Conservation (phyloP, 2,329 filamentous ascomycete genomes). For the Emergomyces orientalis region DNA sequence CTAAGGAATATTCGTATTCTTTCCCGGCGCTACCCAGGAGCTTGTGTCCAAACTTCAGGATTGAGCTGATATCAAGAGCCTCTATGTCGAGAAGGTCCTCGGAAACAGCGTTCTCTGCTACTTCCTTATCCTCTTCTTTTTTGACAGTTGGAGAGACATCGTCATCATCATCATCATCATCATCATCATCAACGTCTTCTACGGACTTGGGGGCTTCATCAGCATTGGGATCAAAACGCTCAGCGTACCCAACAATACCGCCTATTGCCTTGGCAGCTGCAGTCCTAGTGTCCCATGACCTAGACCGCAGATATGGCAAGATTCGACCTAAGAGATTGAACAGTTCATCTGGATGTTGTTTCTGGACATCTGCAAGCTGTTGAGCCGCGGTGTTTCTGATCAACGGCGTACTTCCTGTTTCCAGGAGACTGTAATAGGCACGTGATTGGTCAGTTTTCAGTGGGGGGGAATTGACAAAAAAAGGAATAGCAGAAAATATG, state of each 20-base stretch:
- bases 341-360: constrained; percentile 92
- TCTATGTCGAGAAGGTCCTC: constrained; percentile 63
- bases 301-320: constrained; percentile 88
- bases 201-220: constrained; percentile 49
- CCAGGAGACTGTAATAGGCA: constrained; percentile 59
- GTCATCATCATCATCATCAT: constrained; percentile 19
- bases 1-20: constrained; percentile 75
- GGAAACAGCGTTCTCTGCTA: constrained; percentile 27
- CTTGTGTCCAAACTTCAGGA: constrained; percentile 75
- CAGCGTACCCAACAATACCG: constrained; percentile 83
- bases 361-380: constrained; percentile 95
- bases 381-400: constrained; percentile 96
- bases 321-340: constrained; percentile 91
- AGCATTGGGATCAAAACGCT: constrained; percentile 77
- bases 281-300: constrained; percentile 92
- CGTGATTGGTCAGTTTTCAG: constrained; percentile 5
- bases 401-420: constrained; percentile 91
- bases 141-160: constrained; percentile 27
- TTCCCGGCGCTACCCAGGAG: constrained; percentile 72
- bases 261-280: constrained; percentile 91
- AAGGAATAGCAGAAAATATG: constrained; percentile 1
- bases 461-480: too few relatives aligned
- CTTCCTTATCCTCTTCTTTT: constrained; percentile 27
- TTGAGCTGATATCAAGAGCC: constrained; percentile 64
- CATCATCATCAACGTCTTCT: constrained; percentile 39